Evolutionary conservation across 352 stramenopile genomes (phyloP).

Genomic region (Pilasporangium apinafurcum): DNA sequence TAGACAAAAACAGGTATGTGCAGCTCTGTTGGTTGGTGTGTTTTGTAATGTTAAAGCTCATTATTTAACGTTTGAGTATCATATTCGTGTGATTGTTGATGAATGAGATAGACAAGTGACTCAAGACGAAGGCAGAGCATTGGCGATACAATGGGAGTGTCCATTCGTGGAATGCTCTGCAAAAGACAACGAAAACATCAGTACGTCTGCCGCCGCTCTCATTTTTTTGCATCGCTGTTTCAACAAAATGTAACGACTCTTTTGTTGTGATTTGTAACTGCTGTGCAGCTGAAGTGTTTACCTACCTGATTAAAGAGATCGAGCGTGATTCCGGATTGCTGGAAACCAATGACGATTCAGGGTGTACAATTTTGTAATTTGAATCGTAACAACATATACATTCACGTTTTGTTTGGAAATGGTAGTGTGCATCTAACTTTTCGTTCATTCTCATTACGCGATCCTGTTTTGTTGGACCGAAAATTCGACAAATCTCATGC

Average conservation of each 20-base stretch:
- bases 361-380: conserved; percentile 80
- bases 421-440: too few species aligned
- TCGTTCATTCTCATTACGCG: too few species aligned
- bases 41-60: not conserved
- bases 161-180: conserved; percentile 95
- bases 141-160: conserved; percentile 89
- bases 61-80: conserved; percentile 1
- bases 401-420: too few species aligned
- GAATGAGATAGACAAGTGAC: conserved; percentile 56
- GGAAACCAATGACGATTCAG: conserved; percentile 67
- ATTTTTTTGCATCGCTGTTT: not conserved
- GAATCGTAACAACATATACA: too few species aligned
- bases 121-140: conserved; percentile 77
- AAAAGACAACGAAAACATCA: conserved; percentile 89
- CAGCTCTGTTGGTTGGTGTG: not conserved
- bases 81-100: not conserved
- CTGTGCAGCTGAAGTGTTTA: conserved; percentile 81
- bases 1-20: conserved; percentile 86
- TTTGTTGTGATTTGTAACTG: conserved; percentile 1
- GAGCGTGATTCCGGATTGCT: conserved; percentile 84
- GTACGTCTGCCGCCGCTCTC: conserved; percentile 45
- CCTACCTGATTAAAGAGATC: conserved; percentile 88
- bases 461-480: too few species aligned
- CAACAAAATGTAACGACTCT: conserved; percentile 1
- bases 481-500: too few species aligned